Evolutionary conservation across 1,139 yeast genomes (phyloP), one percentile per base, ranked within the genome.

Genomic region (Suhomyces guaymorum): DNA sequence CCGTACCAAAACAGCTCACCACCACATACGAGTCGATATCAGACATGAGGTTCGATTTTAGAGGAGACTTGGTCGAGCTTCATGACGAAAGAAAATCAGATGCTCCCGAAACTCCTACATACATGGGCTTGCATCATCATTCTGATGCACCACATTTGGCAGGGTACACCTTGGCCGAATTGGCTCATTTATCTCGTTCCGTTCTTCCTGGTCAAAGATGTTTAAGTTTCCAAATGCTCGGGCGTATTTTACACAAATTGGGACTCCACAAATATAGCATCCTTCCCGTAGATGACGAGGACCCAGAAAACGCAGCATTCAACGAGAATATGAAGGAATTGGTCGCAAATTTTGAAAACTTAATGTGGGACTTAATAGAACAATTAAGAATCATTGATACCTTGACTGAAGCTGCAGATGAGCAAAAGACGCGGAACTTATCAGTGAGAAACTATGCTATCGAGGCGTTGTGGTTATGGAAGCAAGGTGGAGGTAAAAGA

Each of bases 401-500:
- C 1, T 58, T 92, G 19, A 68, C 78, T 27, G 85, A 82, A 39
- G 88, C 92, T 7, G 77, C 95, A 0, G 84, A 83, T 48, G 96
- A 87, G 39, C 57, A 59, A 9, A 66, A 63, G 32, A 82, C 92
- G 1, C 67, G 63, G 17, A 86, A 86, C 54, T 44, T 90, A 28
- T 85, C 92, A 18, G 90, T 90, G 3, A 69, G 89, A 44, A 85
- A 79, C 46, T 86, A 89, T 53, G 96, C 97, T 1, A 73, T 86
- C 15, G 98, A 92, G 47, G 97, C 97, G 0, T 70, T 92, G 27
- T 92, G 97, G 97, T 66, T 90, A 35, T 88, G 95, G 92, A 81
- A 74, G 49, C 76, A 81, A 51, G 89, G 86, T n/a, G 86, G 86
- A 4, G 89, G 89, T 2, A 63, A 56, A 33, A 56, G 61, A 6